phyloP scores from a whole-genome alignment of 2,329 filamentous ascomycete species.

The Aspergillus felis region DNA sequence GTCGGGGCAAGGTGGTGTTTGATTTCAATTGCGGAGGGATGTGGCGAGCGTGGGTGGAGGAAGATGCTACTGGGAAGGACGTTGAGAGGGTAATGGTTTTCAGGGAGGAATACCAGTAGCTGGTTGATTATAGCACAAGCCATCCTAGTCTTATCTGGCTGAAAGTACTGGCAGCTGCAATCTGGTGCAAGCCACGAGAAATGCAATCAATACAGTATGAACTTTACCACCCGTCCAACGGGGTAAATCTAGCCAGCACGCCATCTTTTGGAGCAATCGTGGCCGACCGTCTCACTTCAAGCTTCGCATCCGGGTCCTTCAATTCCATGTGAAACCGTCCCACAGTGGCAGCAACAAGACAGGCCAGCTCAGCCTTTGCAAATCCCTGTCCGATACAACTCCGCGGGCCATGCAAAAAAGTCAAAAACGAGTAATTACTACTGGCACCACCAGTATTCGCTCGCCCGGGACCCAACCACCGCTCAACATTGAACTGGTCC shows the following conservation, averaged over 20 bases:
- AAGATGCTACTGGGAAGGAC: slow-evolving; percentile 28
- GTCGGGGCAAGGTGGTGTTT: slow-evolving; percentile 56
- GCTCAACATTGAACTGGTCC: slow-evolving; percentile 70
- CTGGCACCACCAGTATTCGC: slow-evolving; percentile 66
- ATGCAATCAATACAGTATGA: neutral
- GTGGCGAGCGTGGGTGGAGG: slow-evolving; percentile 69
- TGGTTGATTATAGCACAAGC: neutral
- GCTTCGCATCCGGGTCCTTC: slow-evolving; percentile 58
- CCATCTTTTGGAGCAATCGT: slow-evolving; percentile 71
- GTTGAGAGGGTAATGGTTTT: slow-evolving; percentile 44
- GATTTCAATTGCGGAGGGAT: slow-evolving; percentile 86
- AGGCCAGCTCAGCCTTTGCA: slow-evolving; percentile 80
- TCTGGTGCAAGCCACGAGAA: neutral
- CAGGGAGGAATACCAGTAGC: slow-evolving; percentile 33
- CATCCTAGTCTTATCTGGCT: neutral
- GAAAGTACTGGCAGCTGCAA: too few species aligned
- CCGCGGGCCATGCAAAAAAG: slow-evolving; percentile 80
- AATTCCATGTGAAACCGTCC: slow-evolving; percentile 67
- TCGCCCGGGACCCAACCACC: slow-evolving; percentile 57
- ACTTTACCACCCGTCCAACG: slow-evolving; percentile 26
- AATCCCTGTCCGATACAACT: slow-evolving; percentile 82
- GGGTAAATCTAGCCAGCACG: slow-evolving; percentile 62
- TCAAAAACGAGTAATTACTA: slow-evolving; percentile 73
- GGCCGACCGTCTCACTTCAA: slow-evolving; percentile 65
- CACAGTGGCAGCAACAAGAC: slow-evolving; percentile 71